Conservation (phyloP, 345 rosid species). For the Turritis glabra region DNA sequence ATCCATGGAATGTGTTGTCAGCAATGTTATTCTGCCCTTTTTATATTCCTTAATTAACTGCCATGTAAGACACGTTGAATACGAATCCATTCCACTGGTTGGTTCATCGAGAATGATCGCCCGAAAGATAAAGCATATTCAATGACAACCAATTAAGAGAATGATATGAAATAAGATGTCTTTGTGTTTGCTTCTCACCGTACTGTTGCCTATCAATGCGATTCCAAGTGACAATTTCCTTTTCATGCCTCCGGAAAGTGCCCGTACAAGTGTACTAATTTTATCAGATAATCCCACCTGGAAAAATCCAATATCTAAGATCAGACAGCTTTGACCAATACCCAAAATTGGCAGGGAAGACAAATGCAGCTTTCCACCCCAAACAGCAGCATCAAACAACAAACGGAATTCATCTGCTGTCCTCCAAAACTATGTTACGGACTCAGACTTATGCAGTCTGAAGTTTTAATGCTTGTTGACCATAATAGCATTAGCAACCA, state of each 20-base stretch:
- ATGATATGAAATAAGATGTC: conserved; percentile 10
- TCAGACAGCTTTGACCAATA: conserved; percentile 26
- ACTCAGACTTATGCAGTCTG: conserved; percentile 16
- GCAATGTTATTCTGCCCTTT: conserved; percentile 86
- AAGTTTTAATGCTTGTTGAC: conserved; percentile 14
- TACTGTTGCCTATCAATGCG: conserved; percentile 91
- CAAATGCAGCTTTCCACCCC: conserved; percentile 3
- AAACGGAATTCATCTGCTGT: conserved; percentile 7
- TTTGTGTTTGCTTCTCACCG: conserved; percentile 48
- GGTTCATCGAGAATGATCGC: conserved; percentile 97
- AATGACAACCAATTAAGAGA: conserved; percentile 17
- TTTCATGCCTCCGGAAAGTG: conserved; percentile 99
- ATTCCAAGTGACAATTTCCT: conserved; percentile 95
- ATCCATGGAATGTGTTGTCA: conserved; percentile 99
- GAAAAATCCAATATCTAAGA: conserved; percentile 10
- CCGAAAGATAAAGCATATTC: conserved; percentile 46
- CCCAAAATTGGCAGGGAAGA: not conserved
- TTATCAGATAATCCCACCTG: conserved; percentile 99
- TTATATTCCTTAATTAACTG: conserved; percentile 85
- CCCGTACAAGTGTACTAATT: conserved; percentile 65
- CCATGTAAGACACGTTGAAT: conserved; percentile 98
- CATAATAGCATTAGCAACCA: conserved; percentile 11
- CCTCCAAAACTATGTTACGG: conserved; percentile 11
- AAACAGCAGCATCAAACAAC: too few species aligned
- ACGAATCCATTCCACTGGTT: conserved; percentile 99